A percentile compares a stretch with the other conserved stretches of the same genome.
Evolutionary conservation across 306 rosid genomes (phyloP).

Genomic region (Cucurbita maxima): DNA sequence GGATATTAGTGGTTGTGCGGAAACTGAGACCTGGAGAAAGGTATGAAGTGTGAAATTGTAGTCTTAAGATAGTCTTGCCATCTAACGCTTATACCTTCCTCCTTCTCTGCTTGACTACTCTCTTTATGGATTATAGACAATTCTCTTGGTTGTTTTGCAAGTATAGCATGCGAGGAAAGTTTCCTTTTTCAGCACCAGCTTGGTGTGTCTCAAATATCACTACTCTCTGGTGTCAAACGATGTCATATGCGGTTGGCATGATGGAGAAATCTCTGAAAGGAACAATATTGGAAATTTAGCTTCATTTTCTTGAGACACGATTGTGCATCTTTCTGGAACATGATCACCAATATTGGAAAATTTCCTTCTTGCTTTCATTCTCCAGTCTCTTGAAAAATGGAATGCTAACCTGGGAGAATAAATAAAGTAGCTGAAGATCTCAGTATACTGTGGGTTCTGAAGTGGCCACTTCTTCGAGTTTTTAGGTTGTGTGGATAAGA

Average conservation of each 20-base stretch:
- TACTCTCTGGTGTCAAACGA: background rate
- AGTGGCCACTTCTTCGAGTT: background rate
- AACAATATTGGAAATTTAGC: background rate
- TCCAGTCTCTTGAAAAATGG: background rate
- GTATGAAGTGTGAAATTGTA: background rate
- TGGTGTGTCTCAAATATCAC: too few relatives aligned
- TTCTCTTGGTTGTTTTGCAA: too few relatives aligned
- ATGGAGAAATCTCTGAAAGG: background rate
- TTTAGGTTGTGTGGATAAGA: background rate
- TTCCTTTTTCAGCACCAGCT: too few relatives aligned
- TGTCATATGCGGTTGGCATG: background rate
- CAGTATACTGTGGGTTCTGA: background rate
- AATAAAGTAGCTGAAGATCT: background rate
- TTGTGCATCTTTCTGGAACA: background rate
- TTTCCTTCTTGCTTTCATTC: background rate
- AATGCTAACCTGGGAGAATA: background rate
- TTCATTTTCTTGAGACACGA: background rate
- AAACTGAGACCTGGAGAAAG: background rate
- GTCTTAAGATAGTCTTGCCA: background rate
- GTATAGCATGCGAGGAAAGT: too few relatives aligned
- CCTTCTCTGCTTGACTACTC: background rate
- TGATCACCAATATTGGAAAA: background rate
- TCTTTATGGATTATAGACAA: background rate
- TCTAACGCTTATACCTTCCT: background rate
- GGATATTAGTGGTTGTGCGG: background rate